A percentile compares a stretch with the other conserved stretches of the same genome.
phyloP scores from a whole-genome alignment of 306 rosid species.

The Carpinus fangiana region DNA sequence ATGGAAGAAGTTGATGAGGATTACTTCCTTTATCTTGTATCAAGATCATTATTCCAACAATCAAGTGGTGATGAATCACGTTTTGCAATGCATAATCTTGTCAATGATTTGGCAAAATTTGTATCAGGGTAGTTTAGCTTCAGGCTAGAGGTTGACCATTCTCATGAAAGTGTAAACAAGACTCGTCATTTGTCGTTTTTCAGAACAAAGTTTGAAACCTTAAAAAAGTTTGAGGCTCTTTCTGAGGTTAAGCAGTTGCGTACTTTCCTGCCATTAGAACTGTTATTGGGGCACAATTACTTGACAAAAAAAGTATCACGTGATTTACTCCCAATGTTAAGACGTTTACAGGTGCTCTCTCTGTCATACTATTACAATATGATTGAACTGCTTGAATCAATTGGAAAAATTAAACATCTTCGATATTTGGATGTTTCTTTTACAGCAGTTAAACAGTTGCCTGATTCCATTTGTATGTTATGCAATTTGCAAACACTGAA shows the following conservation, averaged over 20 bases:
- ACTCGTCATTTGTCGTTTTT: constrained; percentile 36
- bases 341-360: constrained; percentile 28
- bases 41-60: constrained; percentile 37
- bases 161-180: not conserved
- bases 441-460: constrained; percentile 9
- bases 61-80: not conserved
- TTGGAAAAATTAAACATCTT: constrained; percentile 28
- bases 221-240: constrained; percentile 27
- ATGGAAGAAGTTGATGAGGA: constrained; percentile 29
- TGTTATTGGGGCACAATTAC: not conserved
- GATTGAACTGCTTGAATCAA: constrained; percentile 7
- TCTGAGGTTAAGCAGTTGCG: constrained; percentile 17
- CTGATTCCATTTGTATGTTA: constrained; percentile 24
- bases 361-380: not conserved
- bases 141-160: not conserved
- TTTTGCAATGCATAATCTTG: constrained; percentile 39
- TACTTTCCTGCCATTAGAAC: constrained; percentile 19
- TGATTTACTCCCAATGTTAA: not conserved
- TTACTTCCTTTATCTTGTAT: constrained; percentile 29
- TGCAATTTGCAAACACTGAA: constrained; percentile 39
- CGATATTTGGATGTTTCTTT: constrained; percentile 35
- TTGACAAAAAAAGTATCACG: not conserved
- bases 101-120: constrained; percentile 40
- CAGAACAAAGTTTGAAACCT: constrained; percentile 18
- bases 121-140: constrained; percentile 14